Evolutionary conservation across 352 stramenopile species (phyloP).

Genomic region (Globisporangium cystogenes): DNA sequence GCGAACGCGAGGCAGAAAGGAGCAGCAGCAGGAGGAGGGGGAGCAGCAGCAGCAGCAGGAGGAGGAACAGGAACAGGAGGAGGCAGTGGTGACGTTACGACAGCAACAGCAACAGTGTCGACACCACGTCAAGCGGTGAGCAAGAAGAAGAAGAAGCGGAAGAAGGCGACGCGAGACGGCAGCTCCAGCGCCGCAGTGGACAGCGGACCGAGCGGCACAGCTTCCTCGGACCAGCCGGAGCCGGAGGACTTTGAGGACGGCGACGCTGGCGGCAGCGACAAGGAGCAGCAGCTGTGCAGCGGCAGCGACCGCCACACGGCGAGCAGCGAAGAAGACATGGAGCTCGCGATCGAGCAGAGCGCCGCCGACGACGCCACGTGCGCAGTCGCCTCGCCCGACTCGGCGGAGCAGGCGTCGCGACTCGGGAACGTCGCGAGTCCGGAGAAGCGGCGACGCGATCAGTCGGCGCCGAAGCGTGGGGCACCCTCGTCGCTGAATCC

Average conservation of each 20-base stretch:
- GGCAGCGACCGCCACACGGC: not conserved
- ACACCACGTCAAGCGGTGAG: not conserved
- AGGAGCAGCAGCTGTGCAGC: not conserved
- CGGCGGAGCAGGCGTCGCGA: not conserved
- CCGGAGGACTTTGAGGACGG: conserved; percentile 11
- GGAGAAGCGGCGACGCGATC: not conserved
- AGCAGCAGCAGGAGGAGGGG: not conserved
- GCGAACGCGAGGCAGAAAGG: not conserved
- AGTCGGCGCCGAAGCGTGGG: not conserved
- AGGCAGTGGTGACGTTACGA: not conserved
- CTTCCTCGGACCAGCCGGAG: conserved; percentile 6
- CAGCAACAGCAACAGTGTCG: not conserved
- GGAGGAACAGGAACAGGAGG: not conserved
- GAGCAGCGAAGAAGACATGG: not conserved
- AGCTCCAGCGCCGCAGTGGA: not conserved
- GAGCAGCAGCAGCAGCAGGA: not conserved
- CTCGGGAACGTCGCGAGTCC: conserved; percentile 3
- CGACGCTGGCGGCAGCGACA: not conserved
- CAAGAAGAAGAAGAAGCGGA: conserved; percentile 41
- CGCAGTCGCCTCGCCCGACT: not conserved
- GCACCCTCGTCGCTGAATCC: conserved; percentile 40
- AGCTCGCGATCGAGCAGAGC: not conserved
- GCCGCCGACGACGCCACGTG: not conserved
- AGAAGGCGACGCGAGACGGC: conserved; percentile 34
- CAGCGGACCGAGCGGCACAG: not conserved